These are phyloP conservation scores for Chenopodium formosanum DNA, from an alignment of 148 eudicot species.

Conservation along the genomic window DNA sequence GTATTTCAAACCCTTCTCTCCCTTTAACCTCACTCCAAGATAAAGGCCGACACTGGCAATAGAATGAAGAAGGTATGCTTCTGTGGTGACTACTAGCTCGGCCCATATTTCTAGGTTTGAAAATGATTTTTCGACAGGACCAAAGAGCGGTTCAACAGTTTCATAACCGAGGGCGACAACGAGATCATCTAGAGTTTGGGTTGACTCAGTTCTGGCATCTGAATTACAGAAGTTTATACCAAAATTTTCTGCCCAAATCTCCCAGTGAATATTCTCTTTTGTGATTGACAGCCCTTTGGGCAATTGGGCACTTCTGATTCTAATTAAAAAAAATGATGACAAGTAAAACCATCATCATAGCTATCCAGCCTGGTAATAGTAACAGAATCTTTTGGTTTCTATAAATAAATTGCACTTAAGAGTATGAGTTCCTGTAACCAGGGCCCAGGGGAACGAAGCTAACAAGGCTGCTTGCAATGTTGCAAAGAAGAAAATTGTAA, in stretches of 20 bases:
- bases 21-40: background rate
- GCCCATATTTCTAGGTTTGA: background rate
- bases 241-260: background rate
- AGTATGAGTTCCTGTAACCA: background rate
- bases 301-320: background rate
- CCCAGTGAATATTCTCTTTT: background rate
- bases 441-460: background rate
- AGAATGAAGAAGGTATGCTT: background rate
- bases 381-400: background rate
- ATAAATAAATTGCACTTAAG: background rate
- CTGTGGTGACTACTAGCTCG: background rate
- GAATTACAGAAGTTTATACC: background rate
- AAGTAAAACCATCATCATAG: background rate
- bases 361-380: background rate
- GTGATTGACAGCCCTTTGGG: background rate
- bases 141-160: background rate
- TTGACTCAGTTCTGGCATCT: slow-evolving; percentile 6
- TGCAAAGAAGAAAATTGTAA: background rate
- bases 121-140: background rate
- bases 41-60: background rate
- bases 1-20: background rate
- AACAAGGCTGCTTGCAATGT: background rate
- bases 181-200: background rate
- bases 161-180: slow-evolving; percentile 5
- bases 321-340: background rate